Base-by-base conservation (phyloP, 345 rosid genomes). In the Arabidopsis arenosa region DNA sequence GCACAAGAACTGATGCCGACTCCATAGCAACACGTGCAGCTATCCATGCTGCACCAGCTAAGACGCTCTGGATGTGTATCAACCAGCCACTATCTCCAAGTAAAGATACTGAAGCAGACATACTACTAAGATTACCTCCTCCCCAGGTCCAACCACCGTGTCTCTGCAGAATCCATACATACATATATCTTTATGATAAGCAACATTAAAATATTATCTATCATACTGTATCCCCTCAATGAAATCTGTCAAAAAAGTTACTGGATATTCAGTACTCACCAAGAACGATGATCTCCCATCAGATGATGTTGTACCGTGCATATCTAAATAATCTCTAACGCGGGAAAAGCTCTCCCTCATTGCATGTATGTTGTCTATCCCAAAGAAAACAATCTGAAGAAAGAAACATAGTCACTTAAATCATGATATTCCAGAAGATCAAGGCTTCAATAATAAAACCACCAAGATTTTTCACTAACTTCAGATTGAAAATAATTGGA, bases 121-220 rank as follows among this genome's bases (percentile, higher is more conserved):
- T 95, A 81, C 97, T 95, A 79, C 98, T 95, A 41, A 95, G 98
- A 78, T 95, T 89, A 59, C 98, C 97, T 65, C 99, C 94, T 75
- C 97, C 94, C 99, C 99, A 95, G 13, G 91, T 90, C 97, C 97
- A 92, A 70, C 92, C 97, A 57, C 98, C 97, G 76, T 92, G 91
- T 80, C 99, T 95, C 99, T 95, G 83, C 66, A 75, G 72, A 79
- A 68, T 30, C 76, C 70, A 81, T 63, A 61, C 44, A 61, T 73
- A 48, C 23, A 57, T 43, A 65, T 39, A 58, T 51, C 60, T 43
- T 11, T 54, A 30, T 33, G 53, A 56, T 40, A 61, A 41, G 43
- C 40, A 63, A 44, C 58, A 59, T 41, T 23, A n/a, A 39, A 66
- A 23, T 55, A 36, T 13, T 51, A 30, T 45, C 58, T 21, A 72